Percentiles rank a stretch among this genome's conserved stretches.
Conservation (phyloP, 805 yeast species). For the Ogataea henricii region DNA sequence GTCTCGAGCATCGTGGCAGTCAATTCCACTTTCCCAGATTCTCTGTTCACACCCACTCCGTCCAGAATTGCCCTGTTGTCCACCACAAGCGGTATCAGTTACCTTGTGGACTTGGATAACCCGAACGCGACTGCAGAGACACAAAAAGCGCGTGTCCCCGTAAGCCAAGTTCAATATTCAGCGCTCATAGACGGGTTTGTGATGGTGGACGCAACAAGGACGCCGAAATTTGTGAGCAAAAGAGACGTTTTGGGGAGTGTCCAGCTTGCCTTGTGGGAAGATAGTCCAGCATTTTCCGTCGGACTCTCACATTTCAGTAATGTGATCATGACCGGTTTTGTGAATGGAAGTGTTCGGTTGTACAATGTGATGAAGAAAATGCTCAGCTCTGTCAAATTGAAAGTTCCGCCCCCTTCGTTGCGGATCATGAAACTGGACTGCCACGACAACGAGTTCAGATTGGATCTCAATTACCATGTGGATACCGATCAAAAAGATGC, state of each 20-base stretch:
- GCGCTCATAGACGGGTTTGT: constrained; percentile 27
- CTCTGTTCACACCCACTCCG: constrained; percentile 10
- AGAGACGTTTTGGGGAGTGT: constrained; percentile 20
- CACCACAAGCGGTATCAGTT: constrained; percentile 19
- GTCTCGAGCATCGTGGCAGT: constrained; percentile 26
- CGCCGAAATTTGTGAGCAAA: constrained; percentile 21
- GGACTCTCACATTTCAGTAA: constrained; percentile 21
- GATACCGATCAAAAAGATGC: constrained; percentile 14
- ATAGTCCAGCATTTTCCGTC: constrained; percentile 19
- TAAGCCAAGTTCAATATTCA: constrained; percentile 21
- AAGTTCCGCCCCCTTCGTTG: constrained; percentile 17
- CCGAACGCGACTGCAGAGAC: constrained; percentile 18
- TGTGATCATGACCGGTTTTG: constrained; percentile 17
- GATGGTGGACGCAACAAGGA: constrained; percentile 19
- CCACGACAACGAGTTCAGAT: constrained; percentile 20
- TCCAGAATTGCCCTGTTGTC: constrained; percentile 21
- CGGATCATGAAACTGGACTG: constrained; percentile 27
- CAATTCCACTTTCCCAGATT: constrained; percentile 25
- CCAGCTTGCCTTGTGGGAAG: constrained; percentile 18
- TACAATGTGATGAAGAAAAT: constrained; percentile 18
- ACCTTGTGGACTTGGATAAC: constrained; percentile 26
- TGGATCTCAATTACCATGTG: constrained; percentile 24
- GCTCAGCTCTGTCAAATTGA: constrained; percentile 16
- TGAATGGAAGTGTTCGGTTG: constrained; percentile 23
- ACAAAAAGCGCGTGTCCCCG: constrained; percentile 14